phyloP scores from a whole-genome alignment of 2,329 filamentous ascomycete species.

The Teratosphaeria nubilosa region DNA sequence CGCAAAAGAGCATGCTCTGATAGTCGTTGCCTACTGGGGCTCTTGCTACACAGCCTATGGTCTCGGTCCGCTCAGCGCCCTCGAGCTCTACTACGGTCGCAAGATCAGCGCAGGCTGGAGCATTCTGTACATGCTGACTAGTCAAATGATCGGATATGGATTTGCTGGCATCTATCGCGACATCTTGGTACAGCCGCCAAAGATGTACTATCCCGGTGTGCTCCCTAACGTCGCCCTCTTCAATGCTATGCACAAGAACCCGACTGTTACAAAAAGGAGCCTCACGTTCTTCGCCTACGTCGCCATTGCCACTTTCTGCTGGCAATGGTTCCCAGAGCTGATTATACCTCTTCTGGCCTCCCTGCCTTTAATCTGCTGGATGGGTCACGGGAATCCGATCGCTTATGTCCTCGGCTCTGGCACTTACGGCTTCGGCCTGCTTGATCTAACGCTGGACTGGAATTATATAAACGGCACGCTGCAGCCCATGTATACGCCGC shows the following conservation, averaged over 20 bases:
- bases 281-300: slow-evolving; percentile 6
- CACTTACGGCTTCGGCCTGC: slow-evolving; percentile 23
- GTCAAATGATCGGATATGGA: slow-evolving; percentile 41
- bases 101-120: slow-evolving; percentile 6
- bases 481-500: slow-evolving; percentile 7
- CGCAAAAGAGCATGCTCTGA: slow-evolving; percentile 26
- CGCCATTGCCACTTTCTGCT: slow-evolving; percentile 18
- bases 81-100: slow-evolving; percentile 9
- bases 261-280: slow-evolving; percentile 5
- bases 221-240: slow-evolving; percentile 29
- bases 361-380: slow-evolving; percentile 23
- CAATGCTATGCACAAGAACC: slow-evolving; percentile 27
- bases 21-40: slow-evolving; percentile 26
- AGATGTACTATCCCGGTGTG: slow-evolving; percentile 36
- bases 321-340: slow-evolving; percentile 24
- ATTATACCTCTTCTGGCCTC: slow-evolving; percentile 22
- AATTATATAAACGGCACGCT: slow-evolving; percentile 8
- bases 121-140: slow-evolving; percentile 21
- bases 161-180: slow-evolving; percentile 39
- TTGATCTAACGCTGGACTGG: slow-evolving; percentile 24
- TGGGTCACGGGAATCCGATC: slow-evolving; percentile 24
- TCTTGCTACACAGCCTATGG: slow-evolving; percentile 7
- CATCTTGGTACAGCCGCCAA: slow-evolving; percentile 38
- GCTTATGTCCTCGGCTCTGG: slow-evolving; percentile 23
- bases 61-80: slow-evolving; percentile 7